phyloP scores from a whole-genome alignment of 192 early-diverging fungal genomes.

The Kappamyces sp. region DNA sequence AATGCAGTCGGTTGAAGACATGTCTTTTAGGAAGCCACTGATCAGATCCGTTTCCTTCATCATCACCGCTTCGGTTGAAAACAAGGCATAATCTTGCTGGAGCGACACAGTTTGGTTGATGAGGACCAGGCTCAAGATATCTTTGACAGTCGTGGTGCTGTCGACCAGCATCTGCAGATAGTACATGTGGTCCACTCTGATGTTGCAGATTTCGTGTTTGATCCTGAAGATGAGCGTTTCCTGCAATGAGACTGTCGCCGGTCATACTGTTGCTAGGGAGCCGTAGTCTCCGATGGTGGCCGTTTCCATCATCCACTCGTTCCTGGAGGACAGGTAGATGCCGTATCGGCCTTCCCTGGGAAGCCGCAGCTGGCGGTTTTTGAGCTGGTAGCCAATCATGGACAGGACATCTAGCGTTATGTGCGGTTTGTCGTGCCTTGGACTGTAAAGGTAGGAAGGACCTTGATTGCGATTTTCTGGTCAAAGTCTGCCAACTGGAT shows the following conservation, averaged over 20 bases:
- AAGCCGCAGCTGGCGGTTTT: slow-evolving; percentile 21
- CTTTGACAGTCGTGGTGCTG: slow-evolving; percentile 19
- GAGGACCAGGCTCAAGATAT: slow-evolving; percentile 14
- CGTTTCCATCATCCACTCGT: slow-evolving; percentile 23
- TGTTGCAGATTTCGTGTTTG: slow-evolving; percentile 14
- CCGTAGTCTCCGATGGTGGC: slow-evolving; percentile 19
- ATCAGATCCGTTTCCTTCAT: slow-evolving; percentile 22
- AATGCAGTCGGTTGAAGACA: too few species aligned
- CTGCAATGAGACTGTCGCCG: not conserved
- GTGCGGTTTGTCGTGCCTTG: not conserved
- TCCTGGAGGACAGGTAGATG: slow-evolving; percentile 15
- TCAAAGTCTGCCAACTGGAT: slow-evolving; percentile 27
- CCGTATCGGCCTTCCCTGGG: slow-evolving; percentile 19
- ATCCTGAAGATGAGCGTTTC: slow-evolving; percentile 20
- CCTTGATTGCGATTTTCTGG: slow-evolving; percentile 28
- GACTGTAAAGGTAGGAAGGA: slow-evolving; percentile 18
- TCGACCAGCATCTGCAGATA: slow-evolving; percentile 15
- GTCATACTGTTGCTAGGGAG: slow-evolving; percentile 6
- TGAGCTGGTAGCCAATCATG: slow-evolving; percentile 31
- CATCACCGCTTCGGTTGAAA: slow-evolving; percentile 20
- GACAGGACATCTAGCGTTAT: slow-evolving; percentile 29
- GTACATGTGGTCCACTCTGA: not conserved
- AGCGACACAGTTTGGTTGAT: slow-evolving; percentile 3
- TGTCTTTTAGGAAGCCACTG: slow-evolving; percentile 19
- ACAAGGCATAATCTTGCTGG: slow-evolving; percentile 14